phyloP scores from a whole-genome alignment of 306 rosid species.

The Biancaea sappan region DNA sequence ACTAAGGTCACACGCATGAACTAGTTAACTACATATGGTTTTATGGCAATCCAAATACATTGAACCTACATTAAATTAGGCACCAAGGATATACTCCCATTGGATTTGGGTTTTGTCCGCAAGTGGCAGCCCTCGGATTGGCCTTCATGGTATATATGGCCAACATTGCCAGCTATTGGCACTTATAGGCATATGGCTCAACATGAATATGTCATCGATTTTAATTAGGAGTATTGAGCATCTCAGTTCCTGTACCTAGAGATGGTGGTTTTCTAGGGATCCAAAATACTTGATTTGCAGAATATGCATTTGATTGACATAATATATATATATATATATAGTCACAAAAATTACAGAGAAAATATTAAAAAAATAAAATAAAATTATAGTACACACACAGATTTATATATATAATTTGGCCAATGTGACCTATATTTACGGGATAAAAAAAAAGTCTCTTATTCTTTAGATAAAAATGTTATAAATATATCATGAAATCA shows the following conservation, averaged over 20 bases:
- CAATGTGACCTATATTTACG: no score
- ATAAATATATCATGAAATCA: no score
- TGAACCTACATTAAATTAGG: slow-evolving; percentile 30
- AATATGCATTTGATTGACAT: slow-evolving; percentile 37
- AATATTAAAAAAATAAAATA: no score
- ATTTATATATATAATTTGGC: no score
- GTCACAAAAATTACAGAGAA: no score
- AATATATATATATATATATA: no score
- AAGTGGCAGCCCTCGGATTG: neutral
- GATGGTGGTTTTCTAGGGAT: slow-evolving; percentile 40
- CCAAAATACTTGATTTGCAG: neutral
- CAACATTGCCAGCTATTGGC: slow-evolving; percentile 3
- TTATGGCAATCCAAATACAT: neutral
- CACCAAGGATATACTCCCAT: neutral
- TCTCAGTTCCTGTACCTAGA: slow-evolving; percentile 32
- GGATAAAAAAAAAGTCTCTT: no score
- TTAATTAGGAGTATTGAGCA: no score
- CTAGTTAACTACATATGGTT: no score
- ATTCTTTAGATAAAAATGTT: no score
- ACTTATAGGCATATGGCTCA: neutral
- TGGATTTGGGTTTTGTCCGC: slow-evolving; percentile 4
- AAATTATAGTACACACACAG: no score
- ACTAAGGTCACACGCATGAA: neutral
- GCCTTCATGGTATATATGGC: neutral
- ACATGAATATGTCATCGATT: no score